phyloP scores from a whole-genome alignment of 106 monocot species.

The Dactylorhiza incarnata region DNA sequence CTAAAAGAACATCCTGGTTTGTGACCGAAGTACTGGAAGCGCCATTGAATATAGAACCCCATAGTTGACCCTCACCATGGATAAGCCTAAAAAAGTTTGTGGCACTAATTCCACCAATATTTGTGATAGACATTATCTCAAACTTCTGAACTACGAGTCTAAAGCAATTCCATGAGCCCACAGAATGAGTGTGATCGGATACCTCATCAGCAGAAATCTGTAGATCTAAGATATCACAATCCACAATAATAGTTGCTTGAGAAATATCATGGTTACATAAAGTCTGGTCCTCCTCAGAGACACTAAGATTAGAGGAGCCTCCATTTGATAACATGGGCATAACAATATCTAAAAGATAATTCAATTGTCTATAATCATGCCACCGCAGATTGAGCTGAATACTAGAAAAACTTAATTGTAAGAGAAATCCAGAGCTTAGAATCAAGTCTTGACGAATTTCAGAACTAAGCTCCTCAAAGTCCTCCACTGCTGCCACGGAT shows the following conservation, averaged over 20 bases:
- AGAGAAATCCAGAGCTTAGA: constrained; percentile 54
- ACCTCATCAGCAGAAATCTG: constrained; percentile 37
- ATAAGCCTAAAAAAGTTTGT: constrained; percentile 57
- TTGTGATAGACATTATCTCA: constrained; percentile 70
- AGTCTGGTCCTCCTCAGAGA: constrained; percentile 6
- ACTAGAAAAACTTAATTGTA: constrained; percentile 44
- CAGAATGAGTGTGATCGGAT: constrained; percentile 23
- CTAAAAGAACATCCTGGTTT: constrained; percentile 56
- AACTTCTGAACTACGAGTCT: constrained; percentile 56
- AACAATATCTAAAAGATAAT: constrained; percentile 37
- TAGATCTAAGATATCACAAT: constrained; percentile 57
- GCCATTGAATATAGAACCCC: constrained; percentile 44
- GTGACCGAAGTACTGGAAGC: constrained; percentile 11
- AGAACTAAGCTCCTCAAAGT: constrained; percentile 35
- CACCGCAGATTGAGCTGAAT: constrained; percentile 35
- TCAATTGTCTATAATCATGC: constrained; percentile 40
- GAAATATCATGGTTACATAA: constrained; percentile 12
- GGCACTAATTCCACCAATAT: constrained; percentile 54
- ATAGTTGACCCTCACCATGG: constrained; percentile 83
- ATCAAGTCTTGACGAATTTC: constrained; percentile 68
- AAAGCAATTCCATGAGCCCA: constrained; percentile 62
- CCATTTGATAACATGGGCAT: constrained; percentile 25
- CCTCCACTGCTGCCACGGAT: constrained; percentile 43
- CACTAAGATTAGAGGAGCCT: constrained; percentile 5
- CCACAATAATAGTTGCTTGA: constrained; percentile 62